Conservation (phyloP, 129 eudicot genomes). For the Flaveria ramosissima region DNA sequence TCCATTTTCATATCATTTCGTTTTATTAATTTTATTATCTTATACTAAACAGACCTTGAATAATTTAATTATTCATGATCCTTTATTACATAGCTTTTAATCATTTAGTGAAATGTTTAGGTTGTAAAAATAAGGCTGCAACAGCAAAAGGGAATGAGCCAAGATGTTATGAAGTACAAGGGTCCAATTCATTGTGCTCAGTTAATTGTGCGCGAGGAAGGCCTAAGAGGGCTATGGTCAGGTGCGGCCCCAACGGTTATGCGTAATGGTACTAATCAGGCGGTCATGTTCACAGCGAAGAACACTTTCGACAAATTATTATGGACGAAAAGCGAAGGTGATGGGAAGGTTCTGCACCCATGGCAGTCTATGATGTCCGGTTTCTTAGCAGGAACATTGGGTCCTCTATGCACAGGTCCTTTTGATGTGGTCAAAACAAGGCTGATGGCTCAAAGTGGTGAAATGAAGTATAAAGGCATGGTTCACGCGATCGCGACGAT, state of each 20-base stretch:
- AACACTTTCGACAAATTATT: constrained; percentile 63
- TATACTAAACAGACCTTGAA: too few relatives aligned
- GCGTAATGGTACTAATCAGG: constrained; percentile 98
- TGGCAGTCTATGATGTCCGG: constrained; percentile 98
- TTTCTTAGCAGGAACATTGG: constrained; percentile 81
- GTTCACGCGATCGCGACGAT: constrained; percentile 73
- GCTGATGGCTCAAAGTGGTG: constrained; percentile 90
- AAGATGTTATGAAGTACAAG: constrained; percentile 74
- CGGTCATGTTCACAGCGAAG: constrained; percentile 94
- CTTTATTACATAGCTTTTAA: background rate
- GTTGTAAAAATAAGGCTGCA: constrained; percentile 92
- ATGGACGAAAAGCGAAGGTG: constrained; percentile 86
- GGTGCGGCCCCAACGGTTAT: constrained; percentile 93
- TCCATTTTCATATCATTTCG: constrained; percentile 16
- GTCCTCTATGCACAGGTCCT: constrained; percentile 88
- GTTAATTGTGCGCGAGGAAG: constrained; percentile 77
- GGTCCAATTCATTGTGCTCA: constrained; percentile 92
- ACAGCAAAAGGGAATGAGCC: constrained; percentile 84
- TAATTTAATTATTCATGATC: background rate
- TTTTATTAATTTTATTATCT: background rate
- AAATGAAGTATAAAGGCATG: constrained; percentile 84
- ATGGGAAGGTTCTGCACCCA: constrained; percentile 71
- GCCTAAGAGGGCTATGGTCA: constrained; percentile 88
- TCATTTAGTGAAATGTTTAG: constrained; percentile 36
- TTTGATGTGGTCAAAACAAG: constrained; percentile 96